phyloP scores from a whole-genome alignment of 345 rosid species.

The Sonneratia alba region DNA sequence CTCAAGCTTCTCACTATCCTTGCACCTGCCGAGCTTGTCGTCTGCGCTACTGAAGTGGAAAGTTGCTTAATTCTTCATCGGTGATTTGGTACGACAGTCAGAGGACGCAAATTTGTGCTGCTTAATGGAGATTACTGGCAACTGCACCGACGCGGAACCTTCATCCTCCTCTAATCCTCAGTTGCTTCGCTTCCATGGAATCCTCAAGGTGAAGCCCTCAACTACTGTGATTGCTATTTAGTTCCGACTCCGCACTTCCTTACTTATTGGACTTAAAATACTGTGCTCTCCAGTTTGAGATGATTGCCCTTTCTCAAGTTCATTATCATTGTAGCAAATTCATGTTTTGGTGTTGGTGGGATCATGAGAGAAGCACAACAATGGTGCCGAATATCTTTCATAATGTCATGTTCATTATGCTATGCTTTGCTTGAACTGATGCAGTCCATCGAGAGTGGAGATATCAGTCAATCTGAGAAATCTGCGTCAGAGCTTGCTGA shows the following conservation, averaged over 20 bases:
- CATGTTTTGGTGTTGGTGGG: background rate
- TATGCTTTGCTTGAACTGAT: background rate
- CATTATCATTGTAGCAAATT: background rate
- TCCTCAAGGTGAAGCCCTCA: constrained; percentile 32
- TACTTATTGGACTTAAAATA: background rate
- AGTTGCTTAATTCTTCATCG: too few species aligned
- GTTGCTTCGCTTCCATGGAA: constrained; percentile 28
- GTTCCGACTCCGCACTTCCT: background rate
- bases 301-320: background rate
- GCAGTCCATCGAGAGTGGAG: constrained; percentile 34
- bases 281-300: background rate
- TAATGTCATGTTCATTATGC: background rate
- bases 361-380: background rate
- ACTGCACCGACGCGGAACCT: background rate
- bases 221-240: background rate
- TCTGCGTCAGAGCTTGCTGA: constrained; percentile 33
- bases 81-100: too few species aligned
- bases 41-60: too few species aligned
- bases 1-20: too few species aligned
- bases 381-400: background rate
- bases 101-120: too few species aligned
- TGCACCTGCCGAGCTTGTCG: too few species aligned
- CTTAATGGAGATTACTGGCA: background rate
- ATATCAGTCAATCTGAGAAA: constrained; percentile 25
- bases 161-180: constrained; percentile 13